Evolutionary conservation across 208 protist genomes (phyloP), one percentile per base, ranked within the genome.

Genomic region (Trypanosoma melophagium): DNA sequence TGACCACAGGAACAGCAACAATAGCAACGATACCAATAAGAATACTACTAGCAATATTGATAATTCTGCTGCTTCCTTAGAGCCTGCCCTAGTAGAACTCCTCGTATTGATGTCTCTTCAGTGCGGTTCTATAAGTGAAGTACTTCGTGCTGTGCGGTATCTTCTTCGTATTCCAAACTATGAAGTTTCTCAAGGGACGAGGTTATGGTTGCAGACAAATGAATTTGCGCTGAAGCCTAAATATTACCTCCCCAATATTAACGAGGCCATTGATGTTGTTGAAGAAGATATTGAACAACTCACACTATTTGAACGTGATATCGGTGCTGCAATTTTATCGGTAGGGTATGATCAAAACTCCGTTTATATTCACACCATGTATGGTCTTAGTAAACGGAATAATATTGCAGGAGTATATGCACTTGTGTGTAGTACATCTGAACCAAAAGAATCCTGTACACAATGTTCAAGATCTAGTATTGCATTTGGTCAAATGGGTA

Each of bases 101-200:
- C 74, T 89, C 8, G 28, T 92, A 17, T 57, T 95, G 31, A 63
- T 97, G 25, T 61, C 88, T 0, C 63, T 94, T 47, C 92, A 96
- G 59, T 77, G 87, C 47, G 90, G 88, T 12, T 41, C 76, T 28
- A 80, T 95, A 22, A 86, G 83, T 57, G 86, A 94, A 59, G 64
- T 86, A 49, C 66, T 97, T 58, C 80, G 85, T 2, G 68, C 76
- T 21, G 82, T 74, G 16, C 83, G 89, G 16, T 70, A 82, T 49
- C 75, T 96, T 35, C 74, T 96, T 17, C 83, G 81, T 28, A 42
- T 62, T 22, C 83, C 87, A 12, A 28, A 40, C 0, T 53, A 61
- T 3, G 21, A 58, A 22, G 58, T 86, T 2, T 91, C 86, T 0
- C 69, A 57, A 2, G 49, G 35, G 1, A 54, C 87, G 8, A 45